Evolutionary conservation across 176 grass and related monocot genomes (phyloP).

Genomic region (Paspalum vaginatum): DNA sequence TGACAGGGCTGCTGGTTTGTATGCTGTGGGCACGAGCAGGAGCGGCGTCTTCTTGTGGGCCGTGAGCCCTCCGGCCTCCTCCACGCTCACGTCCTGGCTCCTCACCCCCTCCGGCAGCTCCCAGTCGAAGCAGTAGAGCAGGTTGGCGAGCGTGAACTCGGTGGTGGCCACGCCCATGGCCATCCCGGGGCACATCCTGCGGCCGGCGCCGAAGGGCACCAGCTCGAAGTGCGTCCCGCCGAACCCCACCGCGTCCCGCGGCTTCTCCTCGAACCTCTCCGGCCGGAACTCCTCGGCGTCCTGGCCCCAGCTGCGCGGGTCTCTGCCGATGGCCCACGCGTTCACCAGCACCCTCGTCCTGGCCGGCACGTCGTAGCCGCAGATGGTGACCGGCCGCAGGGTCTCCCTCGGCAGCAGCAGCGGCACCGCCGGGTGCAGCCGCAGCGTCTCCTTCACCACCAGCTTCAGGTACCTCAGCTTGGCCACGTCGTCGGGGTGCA

Average conservation of each 20-base stretch:
- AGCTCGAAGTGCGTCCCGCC: constrained; percentile 41
- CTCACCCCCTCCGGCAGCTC: constrained; percentile 22
- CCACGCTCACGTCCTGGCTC: constrained; percentile 21
- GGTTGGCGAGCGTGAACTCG: constrained; percentile 29
- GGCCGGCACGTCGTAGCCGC: constrained; percentile 44
- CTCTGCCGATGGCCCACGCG: constrained; percentile 49
- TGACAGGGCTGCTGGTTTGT: neutral
- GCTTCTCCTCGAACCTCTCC: constrained; percentile 30
- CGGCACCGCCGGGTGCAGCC: constrained; percentile 40
- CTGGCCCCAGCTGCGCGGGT: constrained; percentile 39
- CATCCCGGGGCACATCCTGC: constrained; percentile 48
- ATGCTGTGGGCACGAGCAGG: neutral
- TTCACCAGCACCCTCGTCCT: constrained; percentile 33
- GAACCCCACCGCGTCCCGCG: neutral
- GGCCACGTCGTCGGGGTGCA: constrained; percentile 16
- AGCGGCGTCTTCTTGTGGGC: constrained; percentile 10
- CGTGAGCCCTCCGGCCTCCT: constrained; percentile 11
- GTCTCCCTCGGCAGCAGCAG: constrained; percentile 42
- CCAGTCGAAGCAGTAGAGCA: constrained; percentile 51
- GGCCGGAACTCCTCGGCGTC: constrained; percentile 48
- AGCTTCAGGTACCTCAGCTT: constrained; percentile 42
- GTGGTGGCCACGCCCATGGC: constrained; percentile 24
- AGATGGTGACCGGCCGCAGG: neutral
- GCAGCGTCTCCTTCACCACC: constrained; percentile 47
- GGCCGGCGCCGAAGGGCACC: constrained; percentile 45